These are phyloP conservation scores for Tulasnella sp. DNA, from an alignment of 768 basidiomycete genomes.

Conservation along the genomic window DNA sequence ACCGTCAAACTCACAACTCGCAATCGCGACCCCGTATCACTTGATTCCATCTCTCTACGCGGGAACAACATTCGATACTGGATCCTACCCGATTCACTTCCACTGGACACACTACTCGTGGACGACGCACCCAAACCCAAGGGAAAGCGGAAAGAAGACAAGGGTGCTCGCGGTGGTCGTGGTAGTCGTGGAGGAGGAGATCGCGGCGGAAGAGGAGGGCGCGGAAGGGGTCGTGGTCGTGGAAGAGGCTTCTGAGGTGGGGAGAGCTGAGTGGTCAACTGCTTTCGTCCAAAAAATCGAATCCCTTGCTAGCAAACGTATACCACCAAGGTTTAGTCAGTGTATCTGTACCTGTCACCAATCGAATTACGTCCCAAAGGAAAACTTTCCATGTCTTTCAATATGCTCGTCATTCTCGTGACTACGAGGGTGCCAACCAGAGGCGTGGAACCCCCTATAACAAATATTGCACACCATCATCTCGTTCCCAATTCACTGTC, in stretches of 20 bases:
- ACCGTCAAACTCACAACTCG: constrained; percentile 94
- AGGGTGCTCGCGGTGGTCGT: constrained; percentile 41
- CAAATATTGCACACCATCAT: background rate
- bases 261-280: background rate
- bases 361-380: background rate
- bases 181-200: background rate
- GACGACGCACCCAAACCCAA: constrained; percentile 98
- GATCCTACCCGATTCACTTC: constrained; percentile 93
- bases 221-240: constrained; percentile 47
- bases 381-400: background rate
- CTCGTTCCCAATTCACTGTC: background rate
- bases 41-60: constrained; percentile 88
- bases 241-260: constrained; percentile 39
- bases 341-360: background rate
- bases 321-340: background rate
- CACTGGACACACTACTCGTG: constrained; percentile 91
- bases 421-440: background rate
- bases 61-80: constrained; percentile 97
- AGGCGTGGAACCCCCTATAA: background rate
- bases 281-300: background rate
- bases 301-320: background rate
- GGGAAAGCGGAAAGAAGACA: constrained; percentile 60
- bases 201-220: constrained; percentile 37
- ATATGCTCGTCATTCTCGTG: background rate
- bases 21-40: constrained; percentile 75